A percentile compares a stretch with the other conserved stretches of the same genome.
Conservation (phyloP, 2,329 filamentous ascomycete species). For the Ambrosiella beaveri region DNA sequence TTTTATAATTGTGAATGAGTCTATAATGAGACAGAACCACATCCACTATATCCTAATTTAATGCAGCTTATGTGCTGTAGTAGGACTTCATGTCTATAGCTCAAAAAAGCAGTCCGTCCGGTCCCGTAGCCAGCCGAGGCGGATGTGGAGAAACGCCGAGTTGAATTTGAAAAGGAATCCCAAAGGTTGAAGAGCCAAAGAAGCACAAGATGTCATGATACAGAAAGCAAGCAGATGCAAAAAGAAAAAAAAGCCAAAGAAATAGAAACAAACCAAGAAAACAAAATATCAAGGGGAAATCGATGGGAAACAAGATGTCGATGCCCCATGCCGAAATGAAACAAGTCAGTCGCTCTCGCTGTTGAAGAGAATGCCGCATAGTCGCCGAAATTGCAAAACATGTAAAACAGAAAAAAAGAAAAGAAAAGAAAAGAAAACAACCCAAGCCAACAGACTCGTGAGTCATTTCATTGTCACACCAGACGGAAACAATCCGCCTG, state of each 20-base stretch:
- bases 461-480: background rate
- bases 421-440: background rate
- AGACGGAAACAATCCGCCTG: too few species aligned
- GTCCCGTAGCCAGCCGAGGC: background rate
- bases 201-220: background rate
- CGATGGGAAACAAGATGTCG: background rate
- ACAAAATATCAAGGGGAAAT: background rate
- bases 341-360: slow-evolving; percentile 13
- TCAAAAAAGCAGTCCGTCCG: slow-evolving; percentile 16
- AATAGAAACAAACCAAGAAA: background rate
- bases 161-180: slow-evolving; percentile 3
- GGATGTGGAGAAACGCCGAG: slow-evolving; percentile 3
- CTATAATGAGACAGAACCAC: background rate
- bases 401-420: slow-evolving; percentile 3
- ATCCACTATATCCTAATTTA: background rate
- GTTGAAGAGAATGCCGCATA: slow-evolving; percentile 13
- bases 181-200: slow-evolving; percentile 5
- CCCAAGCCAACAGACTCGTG: background rate
- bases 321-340: slow-evolving; percentile 7
- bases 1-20: background rate
- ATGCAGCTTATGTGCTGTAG: background rate
- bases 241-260: background rate
- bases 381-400: slow-evolving; percentile 8
- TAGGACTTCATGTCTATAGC: slow-evolving; percentile 17
- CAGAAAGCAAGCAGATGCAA: background rate